These are phyloP conservation scores for Priceomyces carsonii DNA, from an alignment of 805 yeast species.

Conservation along the genomic window DNA sequence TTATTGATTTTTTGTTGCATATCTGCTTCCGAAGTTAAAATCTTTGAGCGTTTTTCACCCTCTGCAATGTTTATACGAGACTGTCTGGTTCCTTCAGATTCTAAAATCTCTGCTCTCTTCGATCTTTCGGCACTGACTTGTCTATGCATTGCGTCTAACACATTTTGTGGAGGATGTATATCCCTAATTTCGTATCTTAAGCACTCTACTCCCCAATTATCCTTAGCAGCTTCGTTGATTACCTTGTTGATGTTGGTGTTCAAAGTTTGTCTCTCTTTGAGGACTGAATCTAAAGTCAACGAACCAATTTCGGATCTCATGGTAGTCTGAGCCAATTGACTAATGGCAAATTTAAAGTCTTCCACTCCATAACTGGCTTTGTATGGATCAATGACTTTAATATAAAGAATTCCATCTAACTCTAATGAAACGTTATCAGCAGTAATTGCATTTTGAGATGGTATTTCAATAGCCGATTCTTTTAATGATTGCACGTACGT, in stretches of 20 bases:
- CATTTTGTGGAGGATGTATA: slow-evolving; percentile 84
- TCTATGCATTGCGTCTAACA: slow-evolving; percentile 87
- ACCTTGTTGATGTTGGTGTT: slow-evolving; percentile 75
- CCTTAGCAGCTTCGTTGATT: slow-evolving; percentile 79
- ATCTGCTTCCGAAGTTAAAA: slow-evolving; percentile 74
- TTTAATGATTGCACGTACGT: slow-evolving; percentile 81
- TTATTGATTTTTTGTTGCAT: slow-evolving; percentile 61
- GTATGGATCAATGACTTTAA: slow-evolving; percentile 76
- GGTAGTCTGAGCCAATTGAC: slow-evolving; percentile 86
- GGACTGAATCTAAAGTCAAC: slow-evolving; percentile 73
- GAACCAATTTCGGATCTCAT: slow-evolving; percentile 91
- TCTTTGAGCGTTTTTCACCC: slow-evolving; percentile 70
- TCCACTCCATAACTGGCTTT: slow-evolving; percentile 88
- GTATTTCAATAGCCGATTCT: slow-evolving; percentile 84
- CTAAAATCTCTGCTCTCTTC: slow-evolving; percentile 84
- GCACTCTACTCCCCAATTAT: slow-evolving; percentile 81
- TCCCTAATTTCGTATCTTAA: slow-evolving; percentile 85
- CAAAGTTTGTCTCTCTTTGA: slow-evolving; percentile 72
- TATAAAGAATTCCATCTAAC: slow-evolving; percentile 80
- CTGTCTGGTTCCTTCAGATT: slow-evolving; percentile 81
- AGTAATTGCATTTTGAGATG: slow-evolving; percentile 82
- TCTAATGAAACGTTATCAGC: slow-evolving; percentile 83
- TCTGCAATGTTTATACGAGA: slow-evolving; percentile 81
- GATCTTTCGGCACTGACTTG: slow-evolving; percentile 87
- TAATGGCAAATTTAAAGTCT: slow-evolving; percentile 81